Base-by-base conservation (phyloP, 2,329 filamentous ascomycete species). In the Colletotrichum graminicola region DNA sequence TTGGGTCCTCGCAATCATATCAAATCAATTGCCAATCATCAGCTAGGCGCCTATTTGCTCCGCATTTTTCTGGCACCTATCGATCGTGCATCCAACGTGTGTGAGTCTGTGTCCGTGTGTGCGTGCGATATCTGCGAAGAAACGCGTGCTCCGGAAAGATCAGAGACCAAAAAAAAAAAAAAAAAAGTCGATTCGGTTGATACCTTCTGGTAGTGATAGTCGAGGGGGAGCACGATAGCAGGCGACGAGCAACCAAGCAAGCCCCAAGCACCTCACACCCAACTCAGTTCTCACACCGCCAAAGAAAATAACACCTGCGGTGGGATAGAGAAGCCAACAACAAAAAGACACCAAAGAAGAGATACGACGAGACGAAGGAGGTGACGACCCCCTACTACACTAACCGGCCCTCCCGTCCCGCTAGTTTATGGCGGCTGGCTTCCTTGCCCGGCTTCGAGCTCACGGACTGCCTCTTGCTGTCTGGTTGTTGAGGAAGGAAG, bases 11-110 rank as follows among this genome's bases (percentile, higher is more conserved):
- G 26, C 62, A 18, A 54, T 63, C 67, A 63, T 61, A 63, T 71
- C 63, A 49, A 43, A 72, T 60, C 67, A 59, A 32, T 71, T 57
- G 52, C 72, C 63, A 73, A 67, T 64, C 65, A 73, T 21, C 39
- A 64, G 67, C 54, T 47, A 43, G 51, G 32, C 23, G 32, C 23
- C 69, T 64, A 62, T 69, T 56, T 49, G 49, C 69, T 72, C 69
- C 56, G 72, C 72, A 73, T 62, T 66, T 66, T 62, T 49, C 34
- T 36, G 8, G 61, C 56, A 66, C 56, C 66, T 71, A 66, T 71
- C 70, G 66, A 71, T 72, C 69, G 64, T 72, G 69, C 66, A 70
- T 61, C 69, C 12, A 63, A 54, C 56, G 26, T 18, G 47, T 32
- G 39, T 34, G 21, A 23, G 52, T 55, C 16, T 12, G 29, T 23